These are phyloP conservation scores for Phytophthora melonis DNA, from an alignment of 352 stramenopile genomes.

Conservation along the genomic window DNA sequence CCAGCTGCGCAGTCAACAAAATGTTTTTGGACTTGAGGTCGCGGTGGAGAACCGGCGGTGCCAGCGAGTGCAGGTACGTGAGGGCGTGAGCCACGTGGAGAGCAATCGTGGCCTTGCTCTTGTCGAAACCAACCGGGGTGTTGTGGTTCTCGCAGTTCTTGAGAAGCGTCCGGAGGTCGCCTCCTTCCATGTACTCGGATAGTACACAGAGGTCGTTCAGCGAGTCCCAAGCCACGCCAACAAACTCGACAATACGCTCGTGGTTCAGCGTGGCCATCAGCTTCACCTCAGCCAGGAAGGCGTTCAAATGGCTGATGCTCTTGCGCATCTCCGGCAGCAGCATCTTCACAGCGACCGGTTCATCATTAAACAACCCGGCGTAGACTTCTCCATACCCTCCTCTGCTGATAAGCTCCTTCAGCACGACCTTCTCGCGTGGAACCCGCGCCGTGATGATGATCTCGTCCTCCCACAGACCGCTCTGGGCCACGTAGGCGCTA, in stretches of 20 bases:
- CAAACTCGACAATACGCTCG: conserved; percentile 51
- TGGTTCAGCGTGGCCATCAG: conserved; percentile 55
- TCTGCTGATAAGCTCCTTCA: conserved; percentile 42
- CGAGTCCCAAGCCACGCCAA: conserved; percentile 62
- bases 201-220: conserved; percentile 50
- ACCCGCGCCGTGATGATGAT: conserved; percentile 47
- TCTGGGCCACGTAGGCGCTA: conserved; percentile 15
- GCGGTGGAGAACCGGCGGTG: conserved; percentile 37
- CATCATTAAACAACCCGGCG: conserved; percentile 33
- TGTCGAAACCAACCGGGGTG: conserved; percentile 36
- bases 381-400: conserved; percentile 49
- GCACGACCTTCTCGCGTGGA: conserved; percentile 41
- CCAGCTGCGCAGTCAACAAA: conserved; percentile 35
- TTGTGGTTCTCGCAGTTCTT: conserved; percentile 40
- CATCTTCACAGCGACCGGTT: conserved; percentile 44
- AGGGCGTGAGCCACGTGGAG: conserved; percentile 47
- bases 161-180: conserved; percentile 48
- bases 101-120: conserved; percentile 40
- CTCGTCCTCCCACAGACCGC: conserved; percentile 47
- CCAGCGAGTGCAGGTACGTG: conserved; percentile 54
- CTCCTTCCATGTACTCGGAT: conserved; percentile 61
- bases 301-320: conserved; percentile 44
- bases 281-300: conserved; percentile 43
- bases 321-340: conserved; percentile 47
- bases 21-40: conserved; percentile 51